phyloP scores from a whole-genome alignment of 208 protist species.

The Leptomonas pyrrhocoris region DNA sequence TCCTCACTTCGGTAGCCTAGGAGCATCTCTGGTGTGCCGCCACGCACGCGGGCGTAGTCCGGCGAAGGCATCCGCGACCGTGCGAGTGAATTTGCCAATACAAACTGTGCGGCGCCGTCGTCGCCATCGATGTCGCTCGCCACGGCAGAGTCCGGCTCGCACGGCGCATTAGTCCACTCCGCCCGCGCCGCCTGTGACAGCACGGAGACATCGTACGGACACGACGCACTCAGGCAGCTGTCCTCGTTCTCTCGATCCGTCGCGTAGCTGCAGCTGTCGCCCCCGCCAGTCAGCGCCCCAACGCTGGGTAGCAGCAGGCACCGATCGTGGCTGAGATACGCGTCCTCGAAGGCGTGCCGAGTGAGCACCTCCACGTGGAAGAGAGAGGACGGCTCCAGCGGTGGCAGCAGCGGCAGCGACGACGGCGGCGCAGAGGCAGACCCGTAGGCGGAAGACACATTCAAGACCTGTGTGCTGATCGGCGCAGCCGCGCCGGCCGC shows the following conservation, averaged over 20 bases:
- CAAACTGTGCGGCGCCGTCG: background rate
- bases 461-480: background rate
- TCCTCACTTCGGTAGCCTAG: constrained; percentile 21
- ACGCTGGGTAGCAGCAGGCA: constrained; percentile 29
- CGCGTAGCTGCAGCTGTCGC: background rate
- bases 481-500: background rate
- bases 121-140: background rate
- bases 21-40: background rate
- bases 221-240: constrained; percentile 21
- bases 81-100: background rate
- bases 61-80: constrained; percentile 12
- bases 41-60: background rate
- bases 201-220: constrained; percentile 36
- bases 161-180: constrained; percentile 26
- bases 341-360: constrained; percentile 50
- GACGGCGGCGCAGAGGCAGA: background rate
- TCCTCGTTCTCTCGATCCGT: constrained; percentile 7
- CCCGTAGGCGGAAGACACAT: background rate
- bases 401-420: constrained; percentile 21
- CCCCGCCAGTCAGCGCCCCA: constrained; percentile 8
- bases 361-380: constrained; percentile 65
- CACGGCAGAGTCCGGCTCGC: background rate
- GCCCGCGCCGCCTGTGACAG: constrained; percentile 42
- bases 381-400: constrained; percentile 43
- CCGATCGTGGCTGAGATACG: constrained; percentile 52